Percentiles rank a stretch among this genome's conserved stretches.
phyloP scores from a whole-genome alignment of 2,329 filamentous ascomycete species.

The Ophiostoma ulmi region DNA sequence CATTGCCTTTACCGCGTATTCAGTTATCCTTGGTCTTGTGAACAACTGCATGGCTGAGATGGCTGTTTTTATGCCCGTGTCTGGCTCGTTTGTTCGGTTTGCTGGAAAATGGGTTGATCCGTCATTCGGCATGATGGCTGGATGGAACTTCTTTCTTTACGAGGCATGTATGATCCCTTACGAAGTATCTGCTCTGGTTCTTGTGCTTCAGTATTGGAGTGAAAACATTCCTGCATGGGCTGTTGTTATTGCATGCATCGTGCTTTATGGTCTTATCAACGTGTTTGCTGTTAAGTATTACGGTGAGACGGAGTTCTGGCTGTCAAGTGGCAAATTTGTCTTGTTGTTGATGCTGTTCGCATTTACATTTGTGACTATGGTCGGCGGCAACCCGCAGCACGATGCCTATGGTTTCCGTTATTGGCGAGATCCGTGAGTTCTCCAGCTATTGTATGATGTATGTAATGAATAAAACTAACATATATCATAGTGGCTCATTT shows the following conservation, averaged over 20 bases:
- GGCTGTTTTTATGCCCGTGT: slow-evolving; percentile 57
- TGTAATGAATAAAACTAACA: neutral
- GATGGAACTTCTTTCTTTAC: slow-evolving; percentile 43
- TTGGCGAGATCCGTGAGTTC: slow-evolving; percentile 37
- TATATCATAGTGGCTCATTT: slow-evolving; percentile 36
- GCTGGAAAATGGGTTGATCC: slow-evolving; percentile 63
- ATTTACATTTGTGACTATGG: slow-evolving; percentile 51
- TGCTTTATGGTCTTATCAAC: slow-evolving; percentile 23
- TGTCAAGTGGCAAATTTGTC: slow-evolving; percentile 43
- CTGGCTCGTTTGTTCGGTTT: slow-evolving; percentile 59
- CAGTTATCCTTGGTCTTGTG: slow-evolving; percentile 52
- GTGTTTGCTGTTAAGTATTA: slow-evolving; percentile 36
- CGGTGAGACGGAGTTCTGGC: slow-evolving; percentile 45
- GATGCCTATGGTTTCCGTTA: slow-evolving; percentile 42
- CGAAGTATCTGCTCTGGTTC: slow-evolving; percentile 39
- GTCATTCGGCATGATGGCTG: slow-evolving; percentile 53
- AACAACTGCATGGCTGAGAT: slow-evolving; percentile 64
- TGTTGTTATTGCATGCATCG: slow-evolving; percentile 52
- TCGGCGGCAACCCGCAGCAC: slow-evolving; percentile 50
- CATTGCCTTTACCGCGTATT: slow-evolving; percentile 54
- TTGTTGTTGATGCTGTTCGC: slow-evolving; percentile 54
- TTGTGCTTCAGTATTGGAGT: slow-evolving; percentile 45
- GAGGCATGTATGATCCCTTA: slow-evolving; percentile 40
- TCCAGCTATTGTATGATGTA: neutral
- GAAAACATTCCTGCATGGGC: slow-evolving; percentile 43